Percentiles rank a stretch among this genome's conserved stretches.
phyloP scores from a whole-genome alignment of 2,329 filamentous ascomycete genomes.

The Penicillium sp. region DNA sequence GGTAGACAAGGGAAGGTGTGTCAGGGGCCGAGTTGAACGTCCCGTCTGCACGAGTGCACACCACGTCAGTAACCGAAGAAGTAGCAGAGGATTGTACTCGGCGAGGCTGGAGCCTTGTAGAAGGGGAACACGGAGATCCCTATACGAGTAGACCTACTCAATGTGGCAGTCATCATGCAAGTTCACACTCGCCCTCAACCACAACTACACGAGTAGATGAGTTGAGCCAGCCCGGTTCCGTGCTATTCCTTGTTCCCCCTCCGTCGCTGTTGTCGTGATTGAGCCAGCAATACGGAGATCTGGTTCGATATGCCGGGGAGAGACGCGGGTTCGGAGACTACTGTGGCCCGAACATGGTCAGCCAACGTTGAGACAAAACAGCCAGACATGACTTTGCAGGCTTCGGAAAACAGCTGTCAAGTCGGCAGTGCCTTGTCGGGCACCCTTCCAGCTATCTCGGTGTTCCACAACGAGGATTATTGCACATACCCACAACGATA shows the following conservation, averaged over 20 bases:
- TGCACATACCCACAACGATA: conserved; percentile 24
- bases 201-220: conserved; percentile 19
- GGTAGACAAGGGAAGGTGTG: conserved; percentile 75
- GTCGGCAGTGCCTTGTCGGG: neutral
- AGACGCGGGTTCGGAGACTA: conserved; percentile 4
- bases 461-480: conserved; percentile 21
- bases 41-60: conserved; percentile 43
- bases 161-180: conserved; percentile 44
- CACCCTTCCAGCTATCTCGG: conserved; percentile 12
- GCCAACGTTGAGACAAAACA: neutral
- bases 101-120: conserved; percentile 12
- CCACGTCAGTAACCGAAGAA: conserved; percentile 38
- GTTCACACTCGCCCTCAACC: conserved; percentile 30
- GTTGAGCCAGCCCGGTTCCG: conserved; percentile 15
- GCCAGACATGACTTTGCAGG: neutral
- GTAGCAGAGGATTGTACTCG: conserved; percentile 22
- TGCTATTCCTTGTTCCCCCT: conserved; percentile 19
- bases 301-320: neutral
- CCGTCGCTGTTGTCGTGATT: conserved; percentile 10
- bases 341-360: neutral
- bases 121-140: conserved; percentile 14
- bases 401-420: neutral
- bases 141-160: conserved; percentile 40
- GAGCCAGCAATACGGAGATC: conserved; percentile 8
- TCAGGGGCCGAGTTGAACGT: conserved; percentile 58